Evolutionary conservation across 1,284 basidiomycete species (phyloP).

Genomic region (Apiotrichum montevideense): DNA sequence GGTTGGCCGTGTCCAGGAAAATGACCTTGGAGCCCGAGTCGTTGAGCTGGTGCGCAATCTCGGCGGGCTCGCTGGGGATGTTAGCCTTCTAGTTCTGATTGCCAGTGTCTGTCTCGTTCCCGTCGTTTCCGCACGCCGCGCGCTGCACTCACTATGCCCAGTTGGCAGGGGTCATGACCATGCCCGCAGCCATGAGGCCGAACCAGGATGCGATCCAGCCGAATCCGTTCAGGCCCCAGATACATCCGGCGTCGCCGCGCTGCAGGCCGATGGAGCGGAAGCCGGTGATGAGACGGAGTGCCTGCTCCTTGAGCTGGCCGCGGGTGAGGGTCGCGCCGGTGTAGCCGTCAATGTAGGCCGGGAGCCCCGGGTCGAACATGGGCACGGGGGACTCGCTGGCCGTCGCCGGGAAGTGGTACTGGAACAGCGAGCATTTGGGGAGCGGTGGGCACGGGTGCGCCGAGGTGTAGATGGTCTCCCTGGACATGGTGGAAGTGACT

Average conservation of each 20-base stretch:
- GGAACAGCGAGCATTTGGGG: constrained; percentile 33
- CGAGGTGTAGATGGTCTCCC: constrained; percentile 25
- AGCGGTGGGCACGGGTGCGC: constrained; percentile 22
- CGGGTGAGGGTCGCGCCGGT: constrained; percentile 58
- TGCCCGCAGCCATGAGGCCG: constrained; percentile 48
- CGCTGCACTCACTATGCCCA: constrained; percentile 34
- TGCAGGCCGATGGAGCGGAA: constrained; percentile 40
- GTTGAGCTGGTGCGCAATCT: constrained; percentile 44
- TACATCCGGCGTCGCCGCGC: constrained; percentile 33
- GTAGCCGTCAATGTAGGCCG: constrained; percentile 63
- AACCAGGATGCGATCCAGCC: constrained; percentile 59
- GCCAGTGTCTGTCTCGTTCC: too few relatives aligned
- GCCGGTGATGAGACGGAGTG: constrained; percentile 56
- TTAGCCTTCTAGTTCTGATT: constrained; percentile 7
- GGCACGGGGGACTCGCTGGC: constrained; percentile 1
- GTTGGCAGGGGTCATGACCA: constrained; percentile 39
- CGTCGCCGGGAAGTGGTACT: constrained; percentile 9
- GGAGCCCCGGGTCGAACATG: constrained; percentile 24
- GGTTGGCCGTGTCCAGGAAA: constrained; percentile 54
- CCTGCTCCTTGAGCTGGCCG: constrained; percentile 53
- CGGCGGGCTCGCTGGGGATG: constrained; percentile 30
- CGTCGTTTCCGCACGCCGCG: constrained; percentile 48
- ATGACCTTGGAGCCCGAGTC: constrained; percentile 56
- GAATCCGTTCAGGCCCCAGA: constrained; percentile 54
- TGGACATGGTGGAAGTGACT: neutral